Conservation (phyloP, 2,329 filamentous ascomycete species). For the Raffaelea albimanens region DNA sequence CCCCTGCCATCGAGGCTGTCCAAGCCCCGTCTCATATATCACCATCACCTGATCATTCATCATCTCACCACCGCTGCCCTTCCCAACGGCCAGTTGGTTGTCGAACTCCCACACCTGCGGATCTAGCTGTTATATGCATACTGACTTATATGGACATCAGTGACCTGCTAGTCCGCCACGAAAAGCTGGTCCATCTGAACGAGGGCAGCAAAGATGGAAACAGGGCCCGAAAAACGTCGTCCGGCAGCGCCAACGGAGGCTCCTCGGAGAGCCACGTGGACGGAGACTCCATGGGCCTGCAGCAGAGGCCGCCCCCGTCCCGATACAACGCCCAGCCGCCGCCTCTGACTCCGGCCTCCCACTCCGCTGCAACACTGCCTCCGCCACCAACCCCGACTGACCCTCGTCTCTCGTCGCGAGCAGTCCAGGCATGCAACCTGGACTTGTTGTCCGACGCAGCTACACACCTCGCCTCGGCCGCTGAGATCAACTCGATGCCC, state of each 20-base stretch:
- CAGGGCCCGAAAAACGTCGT: constrained; percentile 42
- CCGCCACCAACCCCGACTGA: constrained; percentile 31
- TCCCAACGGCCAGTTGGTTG: no score
- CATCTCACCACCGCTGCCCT: no score
- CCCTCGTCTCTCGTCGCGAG: constrained; percentile 33
- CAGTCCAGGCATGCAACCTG: constrained; percentile 42
- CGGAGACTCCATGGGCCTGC: constrained; percentile 26
- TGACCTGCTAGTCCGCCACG: constrained; percentile 53
- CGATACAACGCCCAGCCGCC: constrained; percentile 16
- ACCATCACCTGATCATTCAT: no score
- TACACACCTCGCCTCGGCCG: constrained; percentile 40
- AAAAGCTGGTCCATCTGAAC: constrained; percentile 56
- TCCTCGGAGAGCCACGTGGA: constrained; percentile 29
- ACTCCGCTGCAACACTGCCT: neutral
- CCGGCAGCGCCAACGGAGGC: constrained; percentile 34
- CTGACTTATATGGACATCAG: constrained; percentile 54
- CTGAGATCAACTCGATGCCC: constrained; percentile 42
- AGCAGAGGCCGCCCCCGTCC: constrained; percentile 18
- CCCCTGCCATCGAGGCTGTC: no score
- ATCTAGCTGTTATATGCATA: constrained; percentile 16
- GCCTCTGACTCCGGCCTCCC: neutral
- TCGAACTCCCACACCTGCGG: neutral
- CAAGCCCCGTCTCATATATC: no score
- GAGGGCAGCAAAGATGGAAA: constrained; percentile 45
- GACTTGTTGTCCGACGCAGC: constrained; percentile 52